Conservation (phyloP, 306 rosid genomes). For the Hippophae tibetana region DNA sequence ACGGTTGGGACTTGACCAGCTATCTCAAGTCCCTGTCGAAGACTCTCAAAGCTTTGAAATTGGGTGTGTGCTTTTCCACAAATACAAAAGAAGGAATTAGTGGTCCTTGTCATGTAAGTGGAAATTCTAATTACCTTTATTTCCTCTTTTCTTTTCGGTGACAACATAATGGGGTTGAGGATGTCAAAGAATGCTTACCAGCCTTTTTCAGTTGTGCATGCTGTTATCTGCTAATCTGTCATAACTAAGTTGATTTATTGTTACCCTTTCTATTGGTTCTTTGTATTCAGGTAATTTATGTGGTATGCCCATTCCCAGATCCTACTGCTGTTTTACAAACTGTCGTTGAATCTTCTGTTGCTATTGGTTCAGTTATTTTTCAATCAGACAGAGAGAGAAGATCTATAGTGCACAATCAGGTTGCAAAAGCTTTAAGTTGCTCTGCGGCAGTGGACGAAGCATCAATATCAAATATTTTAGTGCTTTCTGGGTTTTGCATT, state of each 20-base stretch:
- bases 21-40: constrained; percentile 94
- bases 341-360: constrained; percentile 78
- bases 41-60: constrained; percentile 84
- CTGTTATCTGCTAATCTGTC: constrained; percentile 7
- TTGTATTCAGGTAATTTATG: constrained; percentile 73
- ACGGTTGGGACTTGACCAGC: constrained; percentile 95
- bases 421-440: constrained; percentile 87
- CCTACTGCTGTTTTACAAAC: constrained; percentile 89
- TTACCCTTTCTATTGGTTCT: constrained; percentile 8
- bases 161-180: background rate
- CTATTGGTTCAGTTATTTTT: constrained; percentile 78
- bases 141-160: background rate
- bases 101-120: constrained; percentile 69
- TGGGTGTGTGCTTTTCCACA: constrained; percentile 54
- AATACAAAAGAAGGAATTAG: constrained; percentile 81
- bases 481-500: constrained; percentile 76
- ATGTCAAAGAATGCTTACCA: background rate
- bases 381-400: constrained; percentile 85
- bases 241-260: constrained; percentile 11
- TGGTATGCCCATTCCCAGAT: constrained; percentile 96
- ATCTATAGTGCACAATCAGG: constrained; percentile 68
- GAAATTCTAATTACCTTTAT: background rate
- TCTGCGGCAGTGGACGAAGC: constrained; percentile 93
- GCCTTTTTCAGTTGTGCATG: background rate
- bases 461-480: constrained; percentile 67